These are phyloP conservation scores for Atkinsonella texensis DNA, from an alignment of 2,329 filamentous ascomycete genomes.

Conservation along the genomic window DNA sequence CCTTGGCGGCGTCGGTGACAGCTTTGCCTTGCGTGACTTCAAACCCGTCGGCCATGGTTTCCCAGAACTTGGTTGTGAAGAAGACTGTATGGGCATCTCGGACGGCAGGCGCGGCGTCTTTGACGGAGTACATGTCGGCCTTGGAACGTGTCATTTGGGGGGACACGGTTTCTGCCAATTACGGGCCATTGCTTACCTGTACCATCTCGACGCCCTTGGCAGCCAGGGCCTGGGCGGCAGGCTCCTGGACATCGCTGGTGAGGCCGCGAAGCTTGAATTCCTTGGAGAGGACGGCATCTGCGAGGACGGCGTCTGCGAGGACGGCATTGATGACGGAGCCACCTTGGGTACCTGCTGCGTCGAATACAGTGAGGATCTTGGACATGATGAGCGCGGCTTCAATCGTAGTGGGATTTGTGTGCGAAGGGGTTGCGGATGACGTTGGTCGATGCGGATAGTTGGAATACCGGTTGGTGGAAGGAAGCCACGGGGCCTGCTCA, in stretches of 20 bases:
- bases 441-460: too few relatives aligned
- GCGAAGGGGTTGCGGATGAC: background rate
- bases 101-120: constrained; percentile 24
- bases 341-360: constrained; percentile 37
- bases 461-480: too few relatives aligned
- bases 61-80: constrained; percentile 28
- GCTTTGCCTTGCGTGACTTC: constrained; percentile 31
- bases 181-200: background rate
- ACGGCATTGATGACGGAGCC: constrained; percentile 32
- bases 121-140: constrained; percentile 28
- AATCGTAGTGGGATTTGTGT: background rate
- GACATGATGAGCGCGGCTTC: constrained; percentile 16
- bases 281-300: constrained; percentile 30
- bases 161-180: too few relatives aligned
- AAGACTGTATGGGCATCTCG: constrained; percentile 31
- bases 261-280: constrained; percentile 34
- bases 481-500: too few relatives aligned
- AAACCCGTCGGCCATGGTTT: constrained; percentile 19
- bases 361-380: constrained; percentile 31
- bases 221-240: constrained; percentile 25
- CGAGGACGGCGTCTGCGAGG: constrained; percentile 34
- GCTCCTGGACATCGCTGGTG: constrained; percentile 32
- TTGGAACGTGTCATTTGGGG: constrained; percentile 5
- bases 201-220: constrained; percentile 32
- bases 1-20: constrained; percentile 33